phyloP scores from a whole-genome alignment of 768 basidiomycete species.

The Boletus huronensis region DNA sequence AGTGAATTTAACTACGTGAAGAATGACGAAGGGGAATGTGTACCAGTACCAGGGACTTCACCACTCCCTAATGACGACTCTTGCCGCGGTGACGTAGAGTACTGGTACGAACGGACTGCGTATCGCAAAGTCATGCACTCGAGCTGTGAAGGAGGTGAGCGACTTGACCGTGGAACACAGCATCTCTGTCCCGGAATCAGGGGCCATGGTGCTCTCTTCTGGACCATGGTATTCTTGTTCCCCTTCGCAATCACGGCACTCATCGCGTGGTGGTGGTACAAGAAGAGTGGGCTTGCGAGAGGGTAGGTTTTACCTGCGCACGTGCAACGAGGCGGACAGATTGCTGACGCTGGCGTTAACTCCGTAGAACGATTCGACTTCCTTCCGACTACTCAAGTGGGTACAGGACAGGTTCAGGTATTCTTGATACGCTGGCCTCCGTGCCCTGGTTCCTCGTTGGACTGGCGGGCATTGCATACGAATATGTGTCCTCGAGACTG shows the following conservation, averaged over 20 bases:
- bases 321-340: background rate
- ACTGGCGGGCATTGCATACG: slow-evolving; percentile 67
- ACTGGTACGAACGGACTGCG: slow-evolving; percentile 91
- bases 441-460: slow-evolving; percentile 91
- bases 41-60: slow-evolving; percentile 65
- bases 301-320: slow-evolving; percentile 52
- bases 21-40: slow-evolving; percentile 67
- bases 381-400: slow-evolving; percentile 44
- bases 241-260: slow-evolving; percentile 77
- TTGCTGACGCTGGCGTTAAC: slow-evolving; percentile 4
- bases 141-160: slow-evolving; percentile 73
- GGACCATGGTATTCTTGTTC: slow-evolving; percentile 71
- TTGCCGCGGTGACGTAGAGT: slow-evolving; percentile 61
- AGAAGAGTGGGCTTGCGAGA: slow-evolving; percentile 63
- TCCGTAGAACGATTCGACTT: slow-evolving; percentile 67
- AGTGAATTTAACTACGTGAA: slow-evolving; percentile 93
- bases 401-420: slow-evolving; percentile 43
- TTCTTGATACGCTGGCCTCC: slow-evolving; percentile 73
- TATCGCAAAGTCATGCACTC: slow-evolving; percentile 92
- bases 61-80: slow-evolving; percentile 61
- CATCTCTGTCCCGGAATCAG: slow-evolving; percentile 84
- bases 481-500: slow-evolving; percentile 52
- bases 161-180: slow-evolving; percentile 68
- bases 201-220: slow-evolving; percentile 76
- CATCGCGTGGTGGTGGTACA: slow-evolving; percentile 80